Conservation (phyloP, 2,329 filamentous ascomycete genomes). For the Diaporthe velutina region DNA sequence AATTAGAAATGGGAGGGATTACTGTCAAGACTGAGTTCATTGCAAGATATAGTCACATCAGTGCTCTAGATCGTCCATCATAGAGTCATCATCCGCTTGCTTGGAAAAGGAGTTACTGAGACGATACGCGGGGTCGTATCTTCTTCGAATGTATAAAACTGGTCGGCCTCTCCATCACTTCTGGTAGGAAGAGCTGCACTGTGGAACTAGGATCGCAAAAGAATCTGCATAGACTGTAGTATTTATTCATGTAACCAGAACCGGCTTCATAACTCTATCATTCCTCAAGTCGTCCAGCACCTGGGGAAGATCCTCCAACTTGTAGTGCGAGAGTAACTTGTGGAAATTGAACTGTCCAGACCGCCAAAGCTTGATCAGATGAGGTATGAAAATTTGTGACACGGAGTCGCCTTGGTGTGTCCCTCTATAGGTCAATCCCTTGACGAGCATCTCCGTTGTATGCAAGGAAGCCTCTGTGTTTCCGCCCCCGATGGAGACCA, state of each 20-base stretch:
- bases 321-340: slow-evolving; percentile 15
- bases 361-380: slow-evolving; percentile 31
- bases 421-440: slow-evolving; percentile 29
- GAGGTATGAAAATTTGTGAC: slow-evolving; percentile 28
- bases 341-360: slow-evolving; percentile 28
- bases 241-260: background rate
- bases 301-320: background rate
- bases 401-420: slow-evolving; percentile 37
- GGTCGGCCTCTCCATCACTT: background rate
- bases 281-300: slow-evolving; percentile 26
- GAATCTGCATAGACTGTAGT: background rate
- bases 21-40: slow-evolving; percentile 25
- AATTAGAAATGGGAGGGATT: slow-evolving; percentile 25
- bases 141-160: background rate
- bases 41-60: slow-evolving; percentile 22
- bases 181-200: background rate
- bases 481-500: slow-evolving; percentile 31
- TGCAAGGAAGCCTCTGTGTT: background rate
- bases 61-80: background rate
- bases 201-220: too few species aligned
- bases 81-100: background rate
- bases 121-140: background rate
- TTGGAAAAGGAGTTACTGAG: background rate
- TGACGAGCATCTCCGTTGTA: slow-evolving; percentile 19
- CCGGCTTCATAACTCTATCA: slow-evolving; percentile 6